Evolutionary conservation across 305 asterid genomes (phyloP).

Genomic region (Lippia alba): DNA sequence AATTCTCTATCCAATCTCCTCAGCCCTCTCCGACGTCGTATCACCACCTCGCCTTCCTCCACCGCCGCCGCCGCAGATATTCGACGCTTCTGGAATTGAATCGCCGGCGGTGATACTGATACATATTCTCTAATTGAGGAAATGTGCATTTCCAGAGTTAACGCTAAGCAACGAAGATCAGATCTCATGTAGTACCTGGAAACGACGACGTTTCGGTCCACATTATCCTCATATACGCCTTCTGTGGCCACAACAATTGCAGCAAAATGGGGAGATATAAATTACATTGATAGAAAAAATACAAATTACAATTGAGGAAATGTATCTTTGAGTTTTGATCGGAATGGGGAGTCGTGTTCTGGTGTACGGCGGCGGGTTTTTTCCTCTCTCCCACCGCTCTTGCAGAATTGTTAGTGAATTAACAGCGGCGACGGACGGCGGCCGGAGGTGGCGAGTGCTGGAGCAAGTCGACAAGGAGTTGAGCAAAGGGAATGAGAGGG

Average conservation of each 20-base stretch:
- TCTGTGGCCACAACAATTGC: constrained; percentile 39
- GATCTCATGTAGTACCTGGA: constrained; percentile 5
- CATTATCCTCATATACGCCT: background rate
- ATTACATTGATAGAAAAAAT: too few species aligned
- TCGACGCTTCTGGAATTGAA: constrained; percentile 23
- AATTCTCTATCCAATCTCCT: constrained; percentile 61
- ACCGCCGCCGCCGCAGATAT: constrained; percentile 28
- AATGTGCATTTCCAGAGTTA: constrained; percentile 28
- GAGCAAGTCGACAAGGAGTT: constrained; percentile 84
- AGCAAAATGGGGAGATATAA: background rate
- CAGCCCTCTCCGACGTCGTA: constrained; percentile 56
- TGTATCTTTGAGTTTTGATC: constrained; percentile 9
- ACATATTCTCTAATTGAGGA: constrained; percentile 24
- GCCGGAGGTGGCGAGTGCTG: constrained; percentile 49
- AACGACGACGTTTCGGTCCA: constrained; percentile 36
- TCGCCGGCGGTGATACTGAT: constrained; percentile 31
- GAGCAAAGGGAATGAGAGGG: constrained; percentile 72
- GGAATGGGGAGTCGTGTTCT: constrained; percentile 37
- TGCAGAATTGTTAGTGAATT: constrained; percentile 36
- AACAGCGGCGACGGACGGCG: constrained; percentile 36
- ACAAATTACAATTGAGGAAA: too few species aligned
- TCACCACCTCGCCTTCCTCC: constrained; percentile 33
- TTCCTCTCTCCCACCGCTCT: constrained; percentile 33
- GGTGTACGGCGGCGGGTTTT: constrained; percentile 34
- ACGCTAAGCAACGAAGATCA: background rate